phyloP scores from a whole-genome alignment of 306 rosid genomes.

The Herpetospermum pedunculosum region DNA sequence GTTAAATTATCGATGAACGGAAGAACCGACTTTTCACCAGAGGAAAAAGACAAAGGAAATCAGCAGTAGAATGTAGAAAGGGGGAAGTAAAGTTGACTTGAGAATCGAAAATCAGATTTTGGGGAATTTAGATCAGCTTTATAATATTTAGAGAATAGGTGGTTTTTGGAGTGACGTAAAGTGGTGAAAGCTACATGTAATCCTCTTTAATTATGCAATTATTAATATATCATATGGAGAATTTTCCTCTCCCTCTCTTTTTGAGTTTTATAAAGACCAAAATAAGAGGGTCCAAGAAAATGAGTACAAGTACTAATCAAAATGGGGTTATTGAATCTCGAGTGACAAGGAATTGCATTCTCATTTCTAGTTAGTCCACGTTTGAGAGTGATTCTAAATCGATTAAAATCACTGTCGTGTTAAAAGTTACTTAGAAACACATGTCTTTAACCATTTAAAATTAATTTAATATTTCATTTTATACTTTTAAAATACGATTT shows the following conservation, averaged over 20 bases:
- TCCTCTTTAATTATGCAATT: background rate
- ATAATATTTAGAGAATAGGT: no score
- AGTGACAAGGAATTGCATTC: background rate
- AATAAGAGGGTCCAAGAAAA: background rate
- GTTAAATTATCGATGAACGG: no score
- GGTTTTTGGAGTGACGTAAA: background rate
- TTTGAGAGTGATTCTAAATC: no score
- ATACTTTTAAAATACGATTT: no score
- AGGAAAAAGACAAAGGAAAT: background rate
- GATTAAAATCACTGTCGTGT: no score
- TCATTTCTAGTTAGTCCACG: no score
- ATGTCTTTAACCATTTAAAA: no score
- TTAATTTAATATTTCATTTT: no score
- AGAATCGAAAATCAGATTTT: no score
- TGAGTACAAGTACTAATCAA: background rate
- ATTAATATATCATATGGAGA: background rate
- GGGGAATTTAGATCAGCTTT: no score
- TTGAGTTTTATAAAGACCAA: background rate
- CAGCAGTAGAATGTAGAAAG: background rate
- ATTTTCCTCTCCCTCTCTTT: background rate
- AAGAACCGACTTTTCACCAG: no score
- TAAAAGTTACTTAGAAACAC: no score
- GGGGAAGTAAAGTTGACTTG: background rate
- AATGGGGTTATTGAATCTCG: background rate
- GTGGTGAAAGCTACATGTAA: background rate